phyloP scores from a whole-genome alignment of 495 filamentous ascomycete genomes.

The Aspergillus incahuasiensis region DNA sequence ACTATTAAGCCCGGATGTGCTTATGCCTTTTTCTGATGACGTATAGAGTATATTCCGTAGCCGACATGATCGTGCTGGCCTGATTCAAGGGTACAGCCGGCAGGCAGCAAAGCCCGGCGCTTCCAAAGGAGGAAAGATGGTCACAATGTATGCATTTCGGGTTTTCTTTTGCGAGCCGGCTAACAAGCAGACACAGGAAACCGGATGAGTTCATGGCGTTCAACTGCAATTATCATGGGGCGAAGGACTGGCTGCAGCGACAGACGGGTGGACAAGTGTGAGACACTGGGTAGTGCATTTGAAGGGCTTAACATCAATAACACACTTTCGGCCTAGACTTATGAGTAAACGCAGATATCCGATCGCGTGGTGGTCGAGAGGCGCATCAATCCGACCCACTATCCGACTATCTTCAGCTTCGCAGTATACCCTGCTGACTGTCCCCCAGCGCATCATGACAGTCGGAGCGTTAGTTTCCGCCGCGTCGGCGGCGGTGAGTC shows the following conservation, averaged over 20 bases:
- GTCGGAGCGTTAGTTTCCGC: no score
- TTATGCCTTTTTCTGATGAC: not conserved
- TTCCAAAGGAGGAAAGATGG: constrained; percentile 18
- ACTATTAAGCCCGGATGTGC: not conserved
- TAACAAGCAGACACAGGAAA: constrained; percentile 14
- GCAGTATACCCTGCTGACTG: no score
- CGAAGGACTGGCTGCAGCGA: constrained; percentile 8
- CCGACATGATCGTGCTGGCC: constrained; percentile 18
- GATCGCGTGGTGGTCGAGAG: no score
- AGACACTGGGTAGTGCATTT: not conserved
- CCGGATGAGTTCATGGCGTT: constrained; percentile 42
- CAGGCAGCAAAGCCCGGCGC: constrained; percentile 4
- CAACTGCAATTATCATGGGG: constrained; percentile 39
- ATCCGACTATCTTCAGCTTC: no score
- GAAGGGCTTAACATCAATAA: no score
- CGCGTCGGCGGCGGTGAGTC: no score
- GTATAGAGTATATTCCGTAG: constrained; percentile 19
- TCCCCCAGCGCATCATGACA: no score
- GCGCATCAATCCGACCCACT: no score
- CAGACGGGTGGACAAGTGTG: not conserved
- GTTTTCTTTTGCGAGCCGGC: not conserved
- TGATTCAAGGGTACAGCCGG: constrained; percentile 21
- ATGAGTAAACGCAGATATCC: no score
- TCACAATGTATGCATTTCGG: constrained; percentile 21
- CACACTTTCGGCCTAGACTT: no score